Evolutionary conservation across 352 stramenopile genomes (phyloP).

Genomic region (Pythium apleroticum): DNA sequence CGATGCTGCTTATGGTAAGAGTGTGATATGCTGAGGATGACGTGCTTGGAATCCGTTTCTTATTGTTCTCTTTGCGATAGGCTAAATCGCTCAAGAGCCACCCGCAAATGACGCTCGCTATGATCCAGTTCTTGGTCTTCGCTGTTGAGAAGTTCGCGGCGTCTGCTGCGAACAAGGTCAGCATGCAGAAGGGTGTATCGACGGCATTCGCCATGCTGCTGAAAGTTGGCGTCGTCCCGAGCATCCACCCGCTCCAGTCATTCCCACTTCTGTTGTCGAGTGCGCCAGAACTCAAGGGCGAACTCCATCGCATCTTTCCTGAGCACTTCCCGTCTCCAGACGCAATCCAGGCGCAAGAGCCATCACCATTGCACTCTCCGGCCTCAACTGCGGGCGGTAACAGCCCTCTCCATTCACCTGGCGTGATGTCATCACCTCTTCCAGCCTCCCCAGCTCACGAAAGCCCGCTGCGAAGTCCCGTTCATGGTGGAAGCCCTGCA

Average conservation of each 20-base stretch:
- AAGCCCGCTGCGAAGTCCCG: constrained; percentile 58
- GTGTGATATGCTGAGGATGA: neutral
- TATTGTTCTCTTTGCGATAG: constrained; percentile 27
- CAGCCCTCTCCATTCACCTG: constrained; percentile 47
- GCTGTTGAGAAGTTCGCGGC: constrained; percentile 85
- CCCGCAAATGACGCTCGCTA: constrained; percentile 74
- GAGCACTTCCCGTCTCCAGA: constrained; percentile 78
- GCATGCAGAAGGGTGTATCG: constrained; percentile 85
- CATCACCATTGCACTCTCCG: constrained; percentile 23
- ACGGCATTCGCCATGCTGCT: constrained; percentile 73
- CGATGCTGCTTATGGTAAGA: constrained; percentile 81
- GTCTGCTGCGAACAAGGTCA: constrained; percentile 63
- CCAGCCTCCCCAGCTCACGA: constrained; percentile 34
- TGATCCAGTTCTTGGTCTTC: constrained; percentile 87
- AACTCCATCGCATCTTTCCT: constrained; percentile 80
- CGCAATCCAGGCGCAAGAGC: constrained; percentile 37
- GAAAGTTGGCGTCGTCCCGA: constrained; percentile 73
- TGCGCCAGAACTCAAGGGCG: constrained; percentile 63
- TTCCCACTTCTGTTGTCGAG: constrained; percentile 71
- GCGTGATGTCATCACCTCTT: constrained; percentile 37
- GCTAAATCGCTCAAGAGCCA: constrained; percentile 87
- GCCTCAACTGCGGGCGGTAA: constrained; percentile 7
- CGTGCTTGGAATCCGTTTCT: neutral
- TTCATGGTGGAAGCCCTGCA: constrained; percentile 46
- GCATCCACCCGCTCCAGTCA: constrained; percentile 68